phyloP scores from a whole-genome alignment of 2,329 filamentous ascomycete genomes.

The Aspergillus uvarum region DNA sequence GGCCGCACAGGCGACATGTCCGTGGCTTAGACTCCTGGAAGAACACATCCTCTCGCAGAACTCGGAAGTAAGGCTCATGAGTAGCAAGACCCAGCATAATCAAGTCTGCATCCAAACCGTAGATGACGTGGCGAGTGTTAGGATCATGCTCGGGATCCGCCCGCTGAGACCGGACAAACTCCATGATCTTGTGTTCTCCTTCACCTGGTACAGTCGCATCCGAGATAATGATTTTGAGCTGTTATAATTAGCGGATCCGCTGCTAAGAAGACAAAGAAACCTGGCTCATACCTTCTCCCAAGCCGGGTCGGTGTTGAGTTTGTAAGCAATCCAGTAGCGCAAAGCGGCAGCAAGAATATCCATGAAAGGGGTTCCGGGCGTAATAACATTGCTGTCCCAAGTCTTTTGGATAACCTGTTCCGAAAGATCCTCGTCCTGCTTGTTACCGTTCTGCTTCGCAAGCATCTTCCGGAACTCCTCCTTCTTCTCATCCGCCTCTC shows the following conservation, averaged over 20 bases:
- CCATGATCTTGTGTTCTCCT: conserved; percentile 99
- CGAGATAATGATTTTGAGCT: conserved; percentile 94
- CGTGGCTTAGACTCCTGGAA: conserved; percentile 81
- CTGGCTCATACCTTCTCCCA: conserved; percentile 68
- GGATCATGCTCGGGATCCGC: conserved; percentile 88
- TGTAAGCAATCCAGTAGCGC: conserved; percentile 96
- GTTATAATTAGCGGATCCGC: conserved; percentile 22
- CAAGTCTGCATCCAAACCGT: conserved; percentile 93
- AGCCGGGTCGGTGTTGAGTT: conserved; percentile 91
- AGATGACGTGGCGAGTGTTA: conserved; percentile 97
- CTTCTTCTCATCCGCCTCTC: conserved; percentile 90
- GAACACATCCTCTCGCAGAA: conserved; percentile 95
- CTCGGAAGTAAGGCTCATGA: conserved; percentile 94
- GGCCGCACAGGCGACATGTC: conserved; percentile 83
- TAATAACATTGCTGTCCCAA: conserved; percentile 87
- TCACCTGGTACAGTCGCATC: conserved; percentile 97
- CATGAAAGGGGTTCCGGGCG: conserved; percentile 98
- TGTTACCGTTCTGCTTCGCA: conserved; percentile 71
- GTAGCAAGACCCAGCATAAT: conserved; percentile 98
- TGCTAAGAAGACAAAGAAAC: conserved; percentile 1
- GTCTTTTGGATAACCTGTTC: conserved; percentile 73
- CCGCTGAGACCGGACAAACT: conserved; percentile 91
- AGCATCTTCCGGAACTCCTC: conserved; percentile 82
- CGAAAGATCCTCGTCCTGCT: conserved; percentile 61
- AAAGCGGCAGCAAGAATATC: conserved; percentile 86